Percentiles rank a stretch among this genome's conserved stretches.
phyloP scores from a whole-genome alignment of 2,329 filamentous ascomycete genomes.

The Chaetothyriales sp. region DNA sequence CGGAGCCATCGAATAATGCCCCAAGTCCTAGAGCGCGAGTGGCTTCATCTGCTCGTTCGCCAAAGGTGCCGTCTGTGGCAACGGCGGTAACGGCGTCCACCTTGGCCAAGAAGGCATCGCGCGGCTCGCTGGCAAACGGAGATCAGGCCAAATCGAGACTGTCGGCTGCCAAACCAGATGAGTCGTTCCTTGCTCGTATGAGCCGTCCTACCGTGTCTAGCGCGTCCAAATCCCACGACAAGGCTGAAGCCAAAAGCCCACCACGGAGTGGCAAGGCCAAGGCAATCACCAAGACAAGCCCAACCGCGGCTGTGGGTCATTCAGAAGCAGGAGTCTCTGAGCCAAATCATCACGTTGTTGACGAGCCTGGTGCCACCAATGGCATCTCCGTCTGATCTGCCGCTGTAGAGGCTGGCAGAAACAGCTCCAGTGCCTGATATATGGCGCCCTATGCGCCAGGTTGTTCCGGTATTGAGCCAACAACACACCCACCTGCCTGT shows the following conservation, averaged over 20 bases:
- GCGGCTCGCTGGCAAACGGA: slow-evolving; percentile 17
- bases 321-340: neutral
- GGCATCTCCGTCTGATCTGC: neutral
- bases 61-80: slow-evolving; percentile 1
- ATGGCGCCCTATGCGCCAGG: neutral
- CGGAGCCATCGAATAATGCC: slow-evolving; percentile 2
- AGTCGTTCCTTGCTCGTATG: slow-evolving; percentile 36
- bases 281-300: neutral
- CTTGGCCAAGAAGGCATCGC: slow-evolving; percentile 18
- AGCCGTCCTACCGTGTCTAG: slow-evolving; percentile 38
- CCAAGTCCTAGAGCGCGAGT: slow-evolving; percentile 7
- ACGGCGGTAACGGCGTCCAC: slow-evolving; percentile 14
- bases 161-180: slow-evolving; percentile 28
- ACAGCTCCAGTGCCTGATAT: slow-evolving; percentile 15
- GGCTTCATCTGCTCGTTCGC: neutral
- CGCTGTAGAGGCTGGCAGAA: neutral
- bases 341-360: neutral
- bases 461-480: neutral
- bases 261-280: slow-evolving; percentile 18
- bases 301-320: neutral
- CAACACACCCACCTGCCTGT: neutral
- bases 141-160: slow-evolving; percentile 28
- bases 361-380: neutral
- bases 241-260: slow-evolving; percentile 27
- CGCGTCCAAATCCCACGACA: slow-evolving; percentile 34